Percentiles rank a stretch among this genome's conserved stretches.
Evolutionary conservation across 2,329 filamentous ascomycete genomes (phyloP).

Genomic region (Colletotrichum melonis): DNA sequence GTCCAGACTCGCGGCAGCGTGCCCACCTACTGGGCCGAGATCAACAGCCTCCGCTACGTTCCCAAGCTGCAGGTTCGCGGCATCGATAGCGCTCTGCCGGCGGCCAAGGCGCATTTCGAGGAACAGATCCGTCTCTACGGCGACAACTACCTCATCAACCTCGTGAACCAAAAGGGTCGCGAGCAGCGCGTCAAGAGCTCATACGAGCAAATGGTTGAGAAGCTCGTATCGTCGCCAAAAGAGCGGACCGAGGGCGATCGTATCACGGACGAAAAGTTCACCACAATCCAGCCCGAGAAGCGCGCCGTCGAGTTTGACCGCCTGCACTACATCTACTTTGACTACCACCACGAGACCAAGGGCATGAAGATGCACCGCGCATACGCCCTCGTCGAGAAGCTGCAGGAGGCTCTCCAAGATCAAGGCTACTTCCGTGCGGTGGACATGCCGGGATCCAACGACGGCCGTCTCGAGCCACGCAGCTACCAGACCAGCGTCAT

Average conservation of each 20-base stretch:
- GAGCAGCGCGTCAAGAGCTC: constrained; percentile 91
- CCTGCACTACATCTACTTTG: constrained; percentile 97
- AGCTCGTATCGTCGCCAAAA: constrained; percentile 75
- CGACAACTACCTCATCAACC: constrained; percentile 96
- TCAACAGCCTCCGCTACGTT: constrained; percentile 92
- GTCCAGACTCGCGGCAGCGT: constrained; percentile 97
- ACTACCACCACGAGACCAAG: constrained; percentile 98
- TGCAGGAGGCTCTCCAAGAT: constrained; percentile 79
- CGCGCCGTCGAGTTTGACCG: constrained; percentile 77
- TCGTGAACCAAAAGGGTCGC: constrained; percentile 95
- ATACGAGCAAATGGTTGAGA: constrained; percentile 90
- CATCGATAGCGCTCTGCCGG: constrained; percentile 81
- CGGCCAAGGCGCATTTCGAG: constrained; percentile 88
- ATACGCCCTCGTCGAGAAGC: constrained; percentile 83
- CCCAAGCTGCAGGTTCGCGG: constrained; percentile 90
- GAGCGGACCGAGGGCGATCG: constrained; percentile 75
- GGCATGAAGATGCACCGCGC: constrained; percentile 94
- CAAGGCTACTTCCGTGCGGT: constrained; percentile 95
- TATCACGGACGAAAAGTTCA: constrained; percentile 82
- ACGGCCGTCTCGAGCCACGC: constrained; percentile 82
- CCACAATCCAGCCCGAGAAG: constrained; percentile 75
- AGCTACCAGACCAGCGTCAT: constrained; percentile 89
- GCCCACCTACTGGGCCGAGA: constrained; percentile 94
- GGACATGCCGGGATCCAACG: constrained; percentile 79
- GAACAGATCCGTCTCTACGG: constrained; percentile 95